Percentiles rank a stretch among this genome's conserved stretches.
Conservation (phyloP, 495 filamentous ascomycete species). For the Chaetomium fimeti region DNA sequence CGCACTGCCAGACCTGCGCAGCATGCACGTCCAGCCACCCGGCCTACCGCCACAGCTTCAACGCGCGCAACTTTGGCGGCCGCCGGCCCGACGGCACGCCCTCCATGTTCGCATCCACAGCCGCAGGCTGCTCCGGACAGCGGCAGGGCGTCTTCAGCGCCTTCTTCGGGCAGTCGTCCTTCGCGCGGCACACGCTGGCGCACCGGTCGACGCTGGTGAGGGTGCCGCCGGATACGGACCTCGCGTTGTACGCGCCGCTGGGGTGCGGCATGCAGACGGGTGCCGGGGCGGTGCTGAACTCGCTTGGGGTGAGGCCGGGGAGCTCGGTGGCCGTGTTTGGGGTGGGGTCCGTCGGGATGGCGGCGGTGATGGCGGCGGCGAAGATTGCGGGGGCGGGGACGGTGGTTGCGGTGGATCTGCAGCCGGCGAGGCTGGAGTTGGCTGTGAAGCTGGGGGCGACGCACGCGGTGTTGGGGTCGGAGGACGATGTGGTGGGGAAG, state of each 20-base stretch:
- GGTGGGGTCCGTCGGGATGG: conserved; percentile 67
- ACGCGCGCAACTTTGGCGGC: conserved; percentile 43
- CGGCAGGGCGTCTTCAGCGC: conserved; percentile 59
- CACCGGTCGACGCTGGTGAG: conserved; percentile 35
- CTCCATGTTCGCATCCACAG: conserved; percentile 20
- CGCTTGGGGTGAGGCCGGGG: conserved; percentile 49
- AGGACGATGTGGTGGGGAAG: conserved; percentile 30
- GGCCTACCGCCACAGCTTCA: conserved; percentile 57
- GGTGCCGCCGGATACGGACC: conserved; percentile 28
- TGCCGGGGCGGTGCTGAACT: conserved; percentile 45
- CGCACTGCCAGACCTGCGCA: conserved; percentile 43
- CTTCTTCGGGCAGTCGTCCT: conserved; percentile 55
- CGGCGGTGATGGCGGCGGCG: conserved; percentile 54
- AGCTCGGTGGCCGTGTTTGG: conserved; percentile 68
- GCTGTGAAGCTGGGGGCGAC: conserved; percentile 61
- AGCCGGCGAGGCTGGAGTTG: conserved; percentile 56
- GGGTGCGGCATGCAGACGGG: conserved; percentile 53
- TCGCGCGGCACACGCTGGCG: conserved; percentile 42
- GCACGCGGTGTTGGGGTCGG: conserved; percentile 33
- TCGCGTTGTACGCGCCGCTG: conserved; percentile 43
- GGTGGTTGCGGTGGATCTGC: conserved; percentile 66
- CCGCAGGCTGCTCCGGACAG: no score
- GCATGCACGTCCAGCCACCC: conserved; percentile 63
- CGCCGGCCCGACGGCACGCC: conserved; percentile 24
- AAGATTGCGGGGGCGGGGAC: conserved; percentile 19